Conservation (phyloP, 2,329 filamentous ascomycete genomes). For the Penicillium hordei region DNA sequence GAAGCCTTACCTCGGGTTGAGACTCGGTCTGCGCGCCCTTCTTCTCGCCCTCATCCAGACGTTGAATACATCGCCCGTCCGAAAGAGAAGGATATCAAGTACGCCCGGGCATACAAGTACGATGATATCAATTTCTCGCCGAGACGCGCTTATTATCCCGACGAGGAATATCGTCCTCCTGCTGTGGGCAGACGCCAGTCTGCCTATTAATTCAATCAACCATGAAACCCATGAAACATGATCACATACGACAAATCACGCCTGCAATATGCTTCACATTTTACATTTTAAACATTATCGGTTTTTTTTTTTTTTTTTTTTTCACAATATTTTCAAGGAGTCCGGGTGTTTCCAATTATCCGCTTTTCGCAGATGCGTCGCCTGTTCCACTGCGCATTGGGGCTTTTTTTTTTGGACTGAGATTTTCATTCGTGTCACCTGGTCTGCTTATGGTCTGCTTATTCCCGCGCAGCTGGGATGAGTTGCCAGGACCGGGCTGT, state of each 20-base stretch:
- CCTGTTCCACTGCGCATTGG: slow-evolving; percentile 13
- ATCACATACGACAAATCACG: slow-evolving; percentile 1
- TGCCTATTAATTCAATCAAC: slow-evolving; percentile 19
- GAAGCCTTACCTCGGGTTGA: slow-evolving; percentile 28
- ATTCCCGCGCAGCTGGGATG: background rate
- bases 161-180: slow-evolving; percentile 19
- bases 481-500: background rate
- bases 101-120: slow-evolving; percentile 28
- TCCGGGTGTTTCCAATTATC: slow-evolving; percentile 6
- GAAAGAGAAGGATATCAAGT: slow-evolving; percentile 32
- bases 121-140: slow-evolving; percentile 24
- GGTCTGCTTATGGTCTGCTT: background rate
- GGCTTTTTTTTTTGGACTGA: slow-evolving; percentile 6
- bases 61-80: slow-evolving; percentile 24
- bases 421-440: slow-evolving; percentile 14
- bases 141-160: slow-evolving; percentile 22
- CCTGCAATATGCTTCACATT: background rate
- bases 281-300: background rate
- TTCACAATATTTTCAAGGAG: background rate
- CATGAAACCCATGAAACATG: slow-evolving; percentile 3
- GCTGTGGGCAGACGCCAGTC: slow-evolving; percentile 30
- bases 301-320: background rate
- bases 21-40: slow-evolving; percentile 23
- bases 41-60: slow-evolving; percentile 23
- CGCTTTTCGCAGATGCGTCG: slow-evolving; percentile 9